Evolutionary conservation across 305 asterid genomes (phyloP), one percentile per base, ranked within the genome.

Genomic region (Solanum hybrid): DNA sequence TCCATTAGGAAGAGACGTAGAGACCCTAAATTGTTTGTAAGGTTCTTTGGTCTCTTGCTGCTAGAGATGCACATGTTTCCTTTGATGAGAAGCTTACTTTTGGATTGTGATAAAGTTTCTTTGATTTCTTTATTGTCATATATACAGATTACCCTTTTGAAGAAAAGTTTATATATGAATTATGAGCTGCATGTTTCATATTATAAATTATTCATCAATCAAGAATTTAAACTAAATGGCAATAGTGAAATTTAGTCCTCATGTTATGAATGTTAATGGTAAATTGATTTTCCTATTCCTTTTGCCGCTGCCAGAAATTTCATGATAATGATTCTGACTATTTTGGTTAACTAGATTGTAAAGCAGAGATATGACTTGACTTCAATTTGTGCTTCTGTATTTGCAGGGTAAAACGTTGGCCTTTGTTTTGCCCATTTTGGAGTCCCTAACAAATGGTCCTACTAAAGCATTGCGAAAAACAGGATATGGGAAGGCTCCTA

Each of bases 391-490:
- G 81, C 35, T 22, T 72, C 31, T 32, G 1, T 75, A 78, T 31
- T 71, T 89, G 26, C 92, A 96, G 99, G 99, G 99, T 10, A 97
- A 97, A 92, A 96, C 99, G 0, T 88, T 97, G 95, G 99, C 99
- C 24, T 97, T 96, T 91, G 97, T 97, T 92, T 93, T 97, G 69
- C 99, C 99, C 40, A 95, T 97, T 89, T 89, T 97, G 93, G 99
- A 96, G 90, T 95, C 99, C n/a, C 89, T 97, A 90, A 96, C 95
- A 27, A 95, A 93, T 91, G 98, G 98, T 10, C 96, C 94, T 31
- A 91, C 93, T 5, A 95, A 94, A 92, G 93, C 92, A 27, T 71
- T 92, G 24, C 86, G 98, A 9, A 97, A 91, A 91, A 97, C 95
- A 88, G 99, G 98, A 88, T 94, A 95, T 87, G 98, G 99, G 78